Base-by-base conservation (phyloP, 345 rosid genomes). In the Eucalyptus erythrocorys region DNA sequence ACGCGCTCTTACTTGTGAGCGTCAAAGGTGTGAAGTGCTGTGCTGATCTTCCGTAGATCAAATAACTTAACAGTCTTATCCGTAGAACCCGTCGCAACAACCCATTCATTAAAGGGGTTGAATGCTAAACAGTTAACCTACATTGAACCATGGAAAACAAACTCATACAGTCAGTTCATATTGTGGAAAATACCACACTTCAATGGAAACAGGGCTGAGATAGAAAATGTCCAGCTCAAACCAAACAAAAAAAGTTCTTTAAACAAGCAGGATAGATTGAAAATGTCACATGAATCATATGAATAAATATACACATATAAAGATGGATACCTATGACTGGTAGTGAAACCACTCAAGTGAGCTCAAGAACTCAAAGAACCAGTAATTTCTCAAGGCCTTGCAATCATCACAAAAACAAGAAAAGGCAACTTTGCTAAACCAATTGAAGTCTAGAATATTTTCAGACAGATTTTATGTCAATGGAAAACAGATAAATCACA, bases 91-190 rank as follows among this genome's bases (percentile, higher is more conserved):
- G 99, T 98, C 5, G 99, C 99, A 91, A 98, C 97, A 89, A 98
- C 95, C 99, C 99, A 98, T 90, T 97, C 99, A 91, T 98, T 98
- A 87, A 97, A 95, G 89, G 99, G 99, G 90, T 98, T 98, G 91
- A 98, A 98, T 50, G 99, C 99, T 91, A 98, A 90, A 93, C 99
- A 98, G 93, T 98, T 98, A 81, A 95, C 99, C 99, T 97, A 89
- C 87, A 89, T 86, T 88, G 37, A 51, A 89, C 47, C 80, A 71
- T 37, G 79, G 82, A 84, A 81, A 66, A 30, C 57, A 21, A 71
- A 59, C 27, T 68, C 84, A 48, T 47, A 22, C 6, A 10, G 17
- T 37, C 47, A 86, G 13, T 59, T 53, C 45, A 86, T 53, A 21
- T 30, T 1, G 57, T 3, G 47, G 30, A 76, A 76, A 76, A 76